Conservation (phyloP, 129 eudicot genomes). For the carrot (Daucus carota) region DH1_v3.0 NC_030381.2:28385001-28385500, state of each 20-base stretch:
- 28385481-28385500: conserved; percentile 9
- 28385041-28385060: background rate
- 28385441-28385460: conserved; percentile 10
- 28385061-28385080: background rate
- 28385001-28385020: conserved; percentile 6
- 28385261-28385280: conserved; percentile 80
- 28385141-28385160: conserved; percentile 98
- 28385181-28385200: conserved; percentile 9
- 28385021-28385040: background rate
- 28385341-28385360: conserved; percentile 60
- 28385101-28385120: conserved; percentile 81
- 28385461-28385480: background rate
- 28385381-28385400: conserved; percentile 79
- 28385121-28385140: conserved; percentile 96
- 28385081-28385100: background rate
- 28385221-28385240: conserved; percentile 12
- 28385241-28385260: conserved; percentile 2
- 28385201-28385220: background rate
- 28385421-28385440: conserved; percentile 12
- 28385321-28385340: conserved; percentile 60
- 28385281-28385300: conserved; percentile 92
- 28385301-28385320: conserved; percentile 97
- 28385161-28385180: conserved; percentile 55
- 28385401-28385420: conserved; percentile 15
- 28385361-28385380: conserved; percentile 64